Conservation (phyloP, 345 rosid species). For the Odontarrhena argentea region DNA sequence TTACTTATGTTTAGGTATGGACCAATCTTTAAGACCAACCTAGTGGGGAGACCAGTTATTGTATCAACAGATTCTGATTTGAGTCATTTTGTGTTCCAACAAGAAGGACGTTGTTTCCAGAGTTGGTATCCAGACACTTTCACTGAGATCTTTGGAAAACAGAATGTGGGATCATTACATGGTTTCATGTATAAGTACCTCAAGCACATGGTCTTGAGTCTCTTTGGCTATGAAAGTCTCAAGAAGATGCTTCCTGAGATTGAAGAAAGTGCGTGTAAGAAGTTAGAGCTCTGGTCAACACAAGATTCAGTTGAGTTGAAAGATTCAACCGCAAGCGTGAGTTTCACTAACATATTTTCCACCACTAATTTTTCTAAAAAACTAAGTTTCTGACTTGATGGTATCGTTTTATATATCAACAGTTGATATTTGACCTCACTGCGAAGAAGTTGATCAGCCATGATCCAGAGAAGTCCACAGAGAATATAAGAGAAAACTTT, state of each 20-base stretch:
- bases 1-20: constrained; percentile 59
- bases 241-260: constrained; percentile 81
- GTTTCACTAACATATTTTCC: constrained; percentile 20
- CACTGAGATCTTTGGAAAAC: constrained; percentile 70
- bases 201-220: constrained; percentile 80
- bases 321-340: constrained; percentile 81
- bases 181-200: constrained; percentile 88
- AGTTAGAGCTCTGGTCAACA: constrained; percentile 62
- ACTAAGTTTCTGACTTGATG: not conserved
- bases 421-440: constrained; percentile 43
- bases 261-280: constrained; percentile 53
- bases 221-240: constrained; percentile 78
- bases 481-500: constrained; percentile 38
- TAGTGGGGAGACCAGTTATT: constrained; percentile 69
- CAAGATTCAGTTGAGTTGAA: constrained; percentile 62
- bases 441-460: constrained; percentile 36
- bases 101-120: constrained; percentile 70
- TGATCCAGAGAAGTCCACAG: constrained; percentile 26
- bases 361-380: not conserved
- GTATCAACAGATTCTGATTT: constrained; percentile 79
- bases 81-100: constrained; percentile 72
- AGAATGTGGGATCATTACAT: constrained; percentile 77
- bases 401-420: not conserved
- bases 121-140: constrained; percentile 90
- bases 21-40: constrained; percentile 65